A percentile compares a stretch with the other conserved stretches of the same genome.
phyloP scores from a whole-genome alignment of 2,329 filamentous ascomycete species.

The Talaromyces marneffei region DNA sequence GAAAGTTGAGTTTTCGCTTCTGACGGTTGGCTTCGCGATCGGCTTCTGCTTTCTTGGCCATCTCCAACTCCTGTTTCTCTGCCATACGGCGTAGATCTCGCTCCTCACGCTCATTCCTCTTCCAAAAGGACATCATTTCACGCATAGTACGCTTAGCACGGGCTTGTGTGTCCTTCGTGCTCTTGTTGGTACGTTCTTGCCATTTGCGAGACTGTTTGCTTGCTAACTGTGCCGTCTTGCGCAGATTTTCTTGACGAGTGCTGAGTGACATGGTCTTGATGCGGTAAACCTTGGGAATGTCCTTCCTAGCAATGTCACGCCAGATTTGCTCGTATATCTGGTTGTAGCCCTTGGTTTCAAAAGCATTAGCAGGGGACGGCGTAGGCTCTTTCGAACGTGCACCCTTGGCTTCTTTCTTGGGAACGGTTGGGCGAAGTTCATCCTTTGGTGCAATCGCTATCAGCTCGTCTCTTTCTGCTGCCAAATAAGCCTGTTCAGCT shows the following conservation, averaged over 20 bases:
- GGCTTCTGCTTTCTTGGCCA: conserved; percentile 92
- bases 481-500: conserved; percentile 81
- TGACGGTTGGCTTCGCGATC: conserved; percentile 96
- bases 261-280: conserved; percentile 79
- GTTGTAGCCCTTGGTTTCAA: conserved; percentile 87
- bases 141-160: conserved; percentile 97
- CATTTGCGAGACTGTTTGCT: conserved; percentile 96
- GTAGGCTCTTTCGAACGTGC: conserved; percentile 39
- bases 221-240: conserved; percentile 93
- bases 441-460: conserved; percentile 53
- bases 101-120: conserved; percentile 95
- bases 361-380: conserved; percentile 55
- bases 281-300: conserved; percentile 86
- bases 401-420: conserved; percentile 40
- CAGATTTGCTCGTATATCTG: conserved; percentile 97
- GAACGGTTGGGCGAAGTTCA: conserved; percentile 42
- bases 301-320: conserved; percentile 88
- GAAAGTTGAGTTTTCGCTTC: conserved; percentile 97
- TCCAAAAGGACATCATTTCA: conserved; percentile 99
- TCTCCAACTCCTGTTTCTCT: conserved; percentile 92
- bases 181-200: conserved; percentile 97
- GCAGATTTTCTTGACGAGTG: conserved; percentile 88
- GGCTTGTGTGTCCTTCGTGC: conserved; percentile 93
- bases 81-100: conserved; percentile 89
- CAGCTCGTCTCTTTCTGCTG: conserved; percentile 45